Evolutionary conservation across 1,139 yeast genomes (phyloP), one percentile per base, ranked within the genome.

Genomic region (Geotrichum citri-aurantii): DNA sequence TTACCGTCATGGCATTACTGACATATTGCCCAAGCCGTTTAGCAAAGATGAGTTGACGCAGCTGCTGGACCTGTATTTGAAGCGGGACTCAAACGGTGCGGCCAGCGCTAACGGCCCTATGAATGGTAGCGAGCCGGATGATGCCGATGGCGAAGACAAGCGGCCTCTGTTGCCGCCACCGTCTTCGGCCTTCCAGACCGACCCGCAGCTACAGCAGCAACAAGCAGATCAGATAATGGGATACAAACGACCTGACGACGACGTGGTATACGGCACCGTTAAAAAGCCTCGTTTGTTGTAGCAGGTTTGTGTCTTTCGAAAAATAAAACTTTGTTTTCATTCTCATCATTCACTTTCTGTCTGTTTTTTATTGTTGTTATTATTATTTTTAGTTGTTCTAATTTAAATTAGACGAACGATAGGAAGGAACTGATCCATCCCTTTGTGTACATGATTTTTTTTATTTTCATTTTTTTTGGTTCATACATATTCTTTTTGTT

Each of bases 21-120:
- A 90, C 72, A 88, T 91, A 55, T 76, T 92, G 65, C 95, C 96
- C 1, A 91, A 91, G 71, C 98, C 98, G 0, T 92, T 92, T 70
- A 86, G 95, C 4, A 88, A 87, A 69, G 91, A 85, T 64, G 96
- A 89, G 69, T 77, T 91, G 59, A 88, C 86, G 69, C 78, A 84
- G 59, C 87, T 88, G 69, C 74, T 89, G 60, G 83, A 87, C 62
- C 85, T 89, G 68, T 91, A 89, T 70, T 73, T 86, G 58, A 47
- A 24, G 61, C 49, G 47, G 29, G 37, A 47, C 42, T 2, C 21
- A 11, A 33, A 23, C 50, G 21, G 23, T 12, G 17, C 27, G 26
- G 27, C 19, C 33, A 17, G 2, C 44, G 19, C 40, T n/a, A 42
- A 21, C 17, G 33, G 24, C 26, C 26, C 31, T 42, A 51, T 21